Evolutionary conservation across 257 asterid species (phyloP).

Genomic region (Eucommia ulmoides): DNA sequence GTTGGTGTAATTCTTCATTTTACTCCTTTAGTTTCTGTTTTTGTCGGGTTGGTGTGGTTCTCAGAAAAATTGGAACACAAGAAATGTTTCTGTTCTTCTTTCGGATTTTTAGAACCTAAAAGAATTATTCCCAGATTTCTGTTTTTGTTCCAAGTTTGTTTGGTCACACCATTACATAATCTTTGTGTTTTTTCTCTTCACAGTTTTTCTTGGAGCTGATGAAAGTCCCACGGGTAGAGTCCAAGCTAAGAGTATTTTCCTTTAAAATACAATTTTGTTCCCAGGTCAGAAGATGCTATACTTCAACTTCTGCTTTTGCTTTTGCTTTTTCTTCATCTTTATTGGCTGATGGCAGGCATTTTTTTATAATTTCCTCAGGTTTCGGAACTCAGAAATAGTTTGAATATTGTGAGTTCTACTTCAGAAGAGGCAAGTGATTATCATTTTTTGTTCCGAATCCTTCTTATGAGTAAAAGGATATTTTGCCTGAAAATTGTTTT

Average conservation of each 20-base stretch:
- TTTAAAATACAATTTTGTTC: neutral
- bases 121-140: neutral
- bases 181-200: neutral
- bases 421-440: neutral
- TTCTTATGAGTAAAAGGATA: neutral
- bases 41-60: neutral
- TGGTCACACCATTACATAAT: neutral
- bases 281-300: neutral
- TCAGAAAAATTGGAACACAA: neutral
- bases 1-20: conserved; percentile 15
- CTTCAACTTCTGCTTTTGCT: neutral
- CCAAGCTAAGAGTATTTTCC: neutral
- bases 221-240: neutral
- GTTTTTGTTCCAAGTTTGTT: neutral
- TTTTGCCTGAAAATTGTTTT: conserved; percentile 13
- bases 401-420: neutral
- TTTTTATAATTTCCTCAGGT: neutral
- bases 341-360: too few relatives aligned
- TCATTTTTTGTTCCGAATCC: conserved; percentile 1
- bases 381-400: neutral
- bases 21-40: neutral
- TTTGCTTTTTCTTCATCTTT: too few relatives aligned
- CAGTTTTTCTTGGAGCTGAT: neutral
- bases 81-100: neutral
- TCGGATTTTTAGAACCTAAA: neutral